Evolutionary conservation across 352 stramenopile genomes (phyloP), one percentile per base, ranked within the genome.

Genomic region (Ophiocytium majus): DNA sequence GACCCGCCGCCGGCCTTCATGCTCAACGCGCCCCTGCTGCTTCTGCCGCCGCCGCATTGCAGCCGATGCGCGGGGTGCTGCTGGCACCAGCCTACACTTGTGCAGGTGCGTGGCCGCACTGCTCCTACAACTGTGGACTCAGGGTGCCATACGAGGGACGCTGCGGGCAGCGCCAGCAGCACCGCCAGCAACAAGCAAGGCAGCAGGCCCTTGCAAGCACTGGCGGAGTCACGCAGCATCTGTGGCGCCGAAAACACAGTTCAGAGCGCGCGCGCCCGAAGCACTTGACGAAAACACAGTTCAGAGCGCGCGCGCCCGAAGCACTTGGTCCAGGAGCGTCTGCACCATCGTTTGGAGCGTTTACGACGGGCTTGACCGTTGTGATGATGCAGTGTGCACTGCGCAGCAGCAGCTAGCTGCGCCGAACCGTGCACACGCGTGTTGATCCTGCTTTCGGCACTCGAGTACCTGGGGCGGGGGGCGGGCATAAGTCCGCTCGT

Each of bases 1-100:
- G 74, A 57, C 33, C 82, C 74, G 1, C 82, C 71, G n/a, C 43
- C 43, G 14, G 43, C 43, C 14, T 57, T 57, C 43, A 57, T 57
- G 43, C 43, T 57, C 43, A 57, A 57, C 14, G 43, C 43, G 5
- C 43, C 14, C 5, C 43, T 57, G 43, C 14, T 57, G 43, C 5
- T 5, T 57, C 5, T 57, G 43, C 43, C 43, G 14, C 43, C 43
- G 43, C 43, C 43, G 14, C 43, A 57, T 57, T 57, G 43, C 14
- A 57, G 43, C 43, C n/a, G n/a, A n/a, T n/a, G n/a, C n/a, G n/a
- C n/a, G n/a, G n/a, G 43, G 5, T 5, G 43, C 5, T 57, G 43
- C 43, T 57, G 43, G 14, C 43, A 57, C 43, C 43, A 57, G 43
- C 43, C n/a, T n/a, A 57, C 5, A 14, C 43, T 57, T 57, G 14